A percentile compares a stretch with the other conserved stretches of the same genome.
Evolutionary conservation across 2,329 filamentous ascomycete genomes (phyloP).

Genomic region (Talaromyces islandicus): DNA sequence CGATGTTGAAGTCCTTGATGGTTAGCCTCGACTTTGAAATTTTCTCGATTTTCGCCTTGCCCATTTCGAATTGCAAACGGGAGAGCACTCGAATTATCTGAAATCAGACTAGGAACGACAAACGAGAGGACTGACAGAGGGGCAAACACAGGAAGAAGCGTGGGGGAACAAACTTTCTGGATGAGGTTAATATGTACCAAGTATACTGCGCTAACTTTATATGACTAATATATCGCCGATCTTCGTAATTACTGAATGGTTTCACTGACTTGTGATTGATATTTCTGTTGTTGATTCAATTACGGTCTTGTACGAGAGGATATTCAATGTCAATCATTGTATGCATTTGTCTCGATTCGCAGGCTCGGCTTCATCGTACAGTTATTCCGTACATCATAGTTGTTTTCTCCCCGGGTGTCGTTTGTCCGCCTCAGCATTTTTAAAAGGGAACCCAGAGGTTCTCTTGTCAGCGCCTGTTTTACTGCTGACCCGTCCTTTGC

Average conservation of each 20-base stretch:
- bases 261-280: neutral
- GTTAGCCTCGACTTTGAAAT: no score
- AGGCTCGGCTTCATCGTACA: neutral
- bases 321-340: neutral
- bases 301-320: neutral
- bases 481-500: constrained; percentile 52
- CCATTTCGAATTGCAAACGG: no score
- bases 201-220: neutral
- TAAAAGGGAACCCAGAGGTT: constrained; percentile 60
- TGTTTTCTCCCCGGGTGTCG: constrained; percentile 35
- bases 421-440: constrained; percentile 53
- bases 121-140: no score
- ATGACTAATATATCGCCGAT: neutral
- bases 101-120: no score
- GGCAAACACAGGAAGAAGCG: no score
- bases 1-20: no score
- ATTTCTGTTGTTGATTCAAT: no score
- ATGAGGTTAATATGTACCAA: neutral
- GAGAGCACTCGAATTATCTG: no score
- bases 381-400: neutral
- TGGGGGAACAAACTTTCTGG: neutral
- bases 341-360: neutral
- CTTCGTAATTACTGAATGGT: neutral
- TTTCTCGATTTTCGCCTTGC: no score
- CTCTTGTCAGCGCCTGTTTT: constrained; percentile 63